Evolutionary conservation across 1,284 basidiomycete genomes (phyloP).

Genomic region (Pterulicium gracile): DNA sequence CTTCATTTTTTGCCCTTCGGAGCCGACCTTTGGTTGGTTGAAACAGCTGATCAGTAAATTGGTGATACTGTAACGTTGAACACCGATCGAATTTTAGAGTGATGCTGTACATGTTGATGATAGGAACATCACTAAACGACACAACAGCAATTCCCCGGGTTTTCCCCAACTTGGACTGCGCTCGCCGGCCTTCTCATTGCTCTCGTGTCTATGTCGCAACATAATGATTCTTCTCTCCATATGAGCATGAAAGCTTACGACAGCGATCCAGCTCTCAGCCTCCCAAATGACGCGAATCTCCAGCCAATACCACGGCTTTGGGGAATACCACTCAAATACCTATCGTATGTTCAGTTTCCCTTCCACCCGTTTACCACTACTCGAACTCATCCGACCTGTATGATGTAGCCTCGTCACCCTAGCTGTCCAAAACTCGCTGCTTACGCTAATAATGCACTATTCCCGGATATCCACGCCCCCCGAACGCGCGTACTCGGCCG

Average conservation of each 20-base stretch:
- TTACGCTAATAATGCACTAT: slow-evolving; percentile 93
- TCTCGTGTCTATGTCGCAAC: neutral
- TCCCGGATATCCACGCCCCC: slow-evolving; percentile 78
- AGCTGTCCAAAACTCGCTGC: slow-evolving; percentile 84
- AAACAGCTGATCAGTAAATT: no score
- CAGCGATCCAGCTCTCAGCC: slow-evolving; percentile 35
- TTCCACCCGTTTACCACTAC: slow-evolving; percentile 2
- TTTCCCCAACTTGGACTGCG: no score
- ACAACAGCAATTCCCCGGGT: no score
- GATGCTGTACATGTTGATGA: no score
- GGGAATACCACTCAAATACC: slow-evolving; percentile 69
- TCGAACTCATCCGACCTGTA: slow-evolving; percentile 5
- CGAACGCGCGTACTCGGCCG: slow-evolving; percentile 76
- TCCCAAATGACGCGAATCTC: slow-evolving; percentile 21
- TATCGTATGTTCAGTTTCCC: slow-evolving; percentile 48
- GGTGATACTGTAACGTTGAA: no score
- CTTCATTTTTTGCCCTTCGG: no score
- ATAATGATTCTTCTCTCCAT: slow-evolving; percentile 9
- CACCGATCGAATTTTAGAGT: no score
- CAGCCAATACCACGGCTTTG: slow-evolving; percentile 42
- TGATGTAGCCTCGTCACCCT: slow-evolving; percentile 70
- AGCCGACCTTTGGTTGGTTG: no score
- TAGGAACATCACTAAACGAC: no score
- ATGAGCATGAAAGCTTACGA: slow-evolving; percentile 25
- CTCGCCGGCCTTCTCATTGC: neutral